Conservation (phyloP, 2,329 filamentous ascomycete genomes). For the Colletotrichum nymphaeae region DNA sequence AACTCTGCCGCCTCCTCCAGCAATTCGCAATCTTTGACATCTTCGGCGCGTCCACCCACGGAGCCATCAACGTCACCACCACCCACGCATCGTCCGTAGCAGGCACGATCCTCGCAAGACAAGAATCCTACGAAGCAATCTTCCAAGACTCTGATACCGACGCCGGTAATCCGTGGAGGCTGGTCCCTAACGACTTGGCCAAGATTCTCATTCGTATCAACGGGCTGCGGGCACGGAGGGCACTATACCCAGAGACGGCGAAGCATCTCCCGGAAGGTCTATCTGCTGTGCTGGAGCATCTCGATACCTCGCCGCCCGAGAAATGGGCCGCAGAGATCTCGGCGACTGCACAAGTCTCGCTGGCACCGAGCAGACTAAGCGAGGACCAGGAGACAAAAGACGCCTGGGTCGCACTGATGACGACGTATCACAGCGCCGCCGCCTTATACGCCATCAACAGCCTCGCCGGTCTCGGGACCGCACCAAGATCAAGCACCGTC, state of each 20-base stretch:
- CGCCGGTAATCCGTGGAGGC: background rate
- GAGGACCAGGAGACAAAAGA: background rate
- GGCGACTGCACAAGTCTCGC: background rate
- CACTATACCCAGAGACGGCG: background rate
- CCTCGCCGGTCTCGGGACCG: background rate
- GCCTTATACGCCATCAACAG: background rate
- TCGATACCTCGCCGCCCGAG: background rate
- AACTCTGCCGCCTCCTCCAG: background rate
- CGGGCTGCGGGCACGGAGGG: background rate
- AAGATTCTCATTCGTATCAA: constrained; percentile 7
- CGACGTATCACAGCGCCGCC: background rate
- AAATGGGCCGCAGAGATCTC: background rate
- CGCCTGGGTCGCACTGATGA: constrained; percentile 12
- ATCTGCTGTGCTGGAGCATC: background rate
- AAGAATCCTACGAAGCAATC: background rate
- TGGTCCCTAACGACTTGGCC: background rate
- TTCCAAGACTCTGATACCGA: background rate
- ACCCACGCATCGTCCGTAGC: background rate
- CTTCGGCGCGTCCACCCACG: background rate
- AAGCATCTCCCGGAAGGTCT: background rate
- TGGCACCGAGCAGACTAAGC: background rate
- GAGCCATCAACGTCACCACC: background rate
- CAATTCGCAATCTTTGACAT: constrained; percentile 7
- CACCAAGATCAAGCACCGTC: background rate
- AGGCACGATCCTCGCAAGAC: background rate